Evolutionary conservation across 1,139 yeast genomes (phyloP).

Genomic region (Candida sp.): DNA sequence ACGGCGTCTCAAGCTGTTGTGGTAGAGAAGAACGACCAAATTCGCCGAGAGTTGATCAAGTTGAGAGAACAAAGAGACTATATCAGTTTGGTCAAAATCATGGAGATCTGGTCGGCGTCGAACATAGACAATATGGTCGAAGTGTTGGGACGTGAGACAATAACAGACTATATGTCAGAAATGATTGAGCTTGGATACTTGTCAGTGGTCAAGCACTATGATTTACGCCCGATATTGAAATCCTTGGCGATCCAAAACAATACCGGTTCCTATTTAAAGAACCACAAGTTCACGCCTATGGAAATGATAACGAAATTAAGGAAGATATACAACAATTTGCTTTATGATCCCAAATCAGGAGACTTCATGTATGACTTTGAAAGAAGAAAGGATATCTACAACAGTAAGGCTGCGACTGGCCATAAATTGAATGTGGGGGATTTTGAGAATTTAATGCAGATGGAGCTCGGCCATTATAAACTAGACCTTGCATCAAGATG

Average conservation of each 20-base stretch:
- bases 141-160: slow-evolving; percentile 26
- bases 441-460: slow-evolving; percentile 40
- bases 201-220: slow-evolving; percentile 5
- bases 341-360: slow-evolving; percentile 20
- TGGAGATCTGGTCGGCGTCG: slow-evolving; percentile 18
- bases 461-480: slow-evolving; percentile 40
- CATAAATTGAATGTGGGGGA: slow-evolving; percentile 29
- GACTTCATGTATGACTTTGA: slow-evolving; percentile 25
- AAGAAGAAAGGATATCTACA: slow-evolving; percentile 23
- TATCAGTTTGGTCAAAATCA: slow-evolving; percentile 9
- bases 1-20: background rate
- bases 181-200: slow-evolving; percentile 5
- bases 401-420: slow-evolving; percentile 21
- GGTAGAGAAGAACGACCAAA: slow-evolving; percentile 6
- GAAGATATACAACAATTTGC: slow-evolving; percentile 28
- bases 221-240: slow-evolving; percentile 9
- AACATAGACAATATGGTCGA: slow-evolving; percentile 31
- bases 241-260: slow-evolving; percentile 2
- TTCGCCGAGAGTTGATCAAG: slow-evolving; percentile 11
- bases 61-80: slow-evolving; percentile 10
- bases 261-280: background rate
- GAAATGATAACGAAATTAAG: slow-evolving; percentile 23
- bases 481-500: slow-evolving; percentile 45
- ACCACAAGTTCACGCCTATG: background rate
- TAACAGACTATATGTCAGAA: slow-evolving; percentile 14